phyloP scores from a whole-genome alignment of 176 grass and related monocot species.

The Triticum timopheevii region DNA sequence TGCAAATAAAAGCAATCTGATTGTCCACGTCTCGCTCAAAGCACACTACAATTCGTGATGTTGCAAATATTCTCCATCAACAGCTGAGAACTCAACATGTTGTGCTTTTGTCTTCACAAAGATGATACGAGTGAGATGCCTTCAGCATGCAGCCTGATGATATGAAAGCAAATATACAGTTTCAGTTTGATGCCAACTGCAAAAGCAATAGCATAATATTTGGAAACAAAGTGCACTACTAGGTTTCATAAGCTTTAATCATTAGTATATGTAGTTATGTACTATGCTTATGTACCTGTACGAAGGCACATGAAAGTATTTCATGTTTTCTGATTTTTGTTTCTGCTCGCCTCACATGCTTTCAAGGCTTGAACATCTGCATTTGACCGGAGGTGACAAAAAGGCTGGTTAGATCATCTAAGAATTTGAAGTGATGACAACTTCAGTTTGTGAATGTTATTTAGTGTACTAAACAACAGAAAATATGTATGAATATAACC shows the following conservation, averaged over 20 bases:
- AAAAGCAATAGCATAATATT: background rate
- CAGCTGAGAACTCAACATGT: background rate
- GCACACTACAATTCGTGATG: background rate
- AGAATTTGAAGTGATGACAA: background rate
- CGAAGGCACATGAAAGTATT: no score
- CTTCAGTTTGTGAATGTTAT: background rate
- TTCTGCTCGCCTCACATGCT: constrained; percentile 52
- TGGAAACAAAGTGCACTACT: background rate
- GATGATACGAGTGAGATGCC: background rate
- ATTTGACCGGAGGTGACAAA: background rate
- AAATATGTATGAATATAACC: background rate
- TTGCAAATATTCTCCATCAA: background rate
- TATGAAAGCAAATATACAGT: background rate
- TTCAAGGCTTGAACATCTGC: constrained; percentile 60
- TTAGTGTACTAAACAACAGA: background rate
- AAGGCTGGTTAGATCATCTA: background rate
- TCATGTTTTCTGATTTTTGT: constrained; percentile 22
- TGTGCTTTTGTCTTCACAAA: background rate
- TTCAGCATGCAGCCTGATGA: background rate
- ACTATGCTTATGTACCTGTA: background rate
- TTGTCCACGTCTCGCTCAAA: background rate
- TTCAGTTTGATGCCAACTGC: background rate
- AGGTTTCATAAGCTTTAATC: background rate
- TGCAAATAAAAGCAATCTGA: background rate
- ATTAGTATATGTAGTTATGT: background rate